Evolutionary conservation across 2,329 filamentous ascomycete genomes (phyloP), one percentile per base, ranked within the genome.

Genomic region (Gliomastix tumulicola): DNA sequence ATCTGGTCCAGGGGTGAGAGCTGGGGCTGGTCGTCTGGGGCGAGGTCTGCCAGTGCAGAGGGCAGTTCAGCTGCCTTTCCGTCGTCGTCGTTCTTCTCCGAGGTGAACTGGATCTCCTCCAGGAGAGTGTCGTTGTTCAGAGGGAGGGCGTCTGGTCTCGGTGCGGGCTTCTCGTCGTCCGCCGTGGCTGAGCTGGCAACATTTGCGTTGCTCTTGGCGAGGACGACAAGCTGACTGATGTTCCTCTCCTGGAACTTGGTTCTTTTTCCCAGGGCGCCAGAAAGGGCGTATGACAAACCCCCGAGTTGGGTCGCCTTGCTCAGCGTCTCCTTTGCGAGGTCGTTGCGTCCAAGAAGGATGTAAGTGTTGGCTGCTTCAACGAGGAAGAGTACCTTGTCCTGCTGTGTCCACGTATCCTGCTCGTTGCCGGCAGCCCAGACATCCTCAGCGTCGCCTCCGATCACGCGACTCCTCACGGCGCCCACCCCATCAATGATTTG

Each of bases 111-210:
- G 27, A 98, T 90, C 4, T 79, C 76, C 55, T 98, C 92, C 3
- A 97, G 69, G 1, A 98, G 70, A 0, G 92, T 97, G 54, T 98
- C 92, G 49, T 98, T 86, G 52, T 97, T 94, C 4, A 97, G 65
- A 23, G 84, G 74, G 12, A 97, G 57, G 4, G 82, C 81, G 47
- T 82, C 74, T 0, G 88, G 88, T 18, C 62, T 64, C 2, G 50
- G 48, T 3, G 50, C 43, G 1, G 49, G 44, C 6, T 51, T 44
- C 18, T 43, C 48, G 2, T 42, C 44, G 6, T 41, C 42, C 5
- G 39, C 44, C 5, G 38, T 34, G 6, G 22, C 12, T n/a, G 30
- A 33, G 6, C 67, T 68, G 18, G 64, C 62, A n/a, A n/a, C n/a
- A n/a, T n/a, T n/a, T n/a, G n/a, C n/a, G 7, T 67, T 68, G 54